These are phyloP conservation scores for Ilyonectria robusta DNA, from an alignment of 2,329 filamentous ascomycete genomes.

Conservation along the genomic window DNA sequence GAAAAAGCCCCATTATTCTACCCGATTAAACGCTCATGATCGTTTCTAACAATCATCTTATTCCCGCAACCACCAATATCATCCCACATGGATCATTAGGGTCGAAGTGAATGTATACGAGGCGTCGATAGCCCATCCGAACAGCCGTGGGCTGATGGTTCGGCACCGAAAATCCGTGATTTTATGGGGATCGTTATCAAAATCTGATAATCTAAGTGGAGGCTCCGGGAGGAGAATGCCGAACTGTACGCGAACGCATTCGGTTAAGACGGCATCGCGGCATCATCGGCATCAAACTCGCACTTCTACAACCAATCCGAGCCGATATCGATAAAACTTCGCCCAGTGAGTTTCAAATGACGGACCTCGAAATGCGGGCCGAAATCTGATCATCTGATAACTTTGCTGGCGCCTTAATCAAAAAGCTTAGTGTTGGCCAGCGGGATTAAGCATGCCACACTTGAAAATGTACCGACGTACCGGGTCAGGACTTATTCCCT, in stretches of 20 bases:
- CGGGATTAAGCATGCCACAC: neutral
- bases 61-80: constrained; percentile 13
- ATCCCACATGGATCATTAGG: constrained; percentile 2
- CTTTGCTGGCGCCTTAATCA: neutral
- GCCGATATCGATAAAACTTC: neutral
- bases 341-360: neutral
- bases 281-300: neutral
- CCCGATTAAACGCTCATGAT: neutral
- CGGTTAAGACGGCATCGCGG: constrained; percentile 29
- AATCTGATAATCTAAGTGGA: constrained; percentile 34
- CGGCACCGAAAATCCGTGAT: constrained; percentile 10
- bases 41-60: neutral
- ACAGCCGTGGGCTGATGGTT: constrained; percentile 26
- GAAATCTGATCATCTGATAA: constrained; percentile 32
- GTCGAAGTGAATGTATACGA: constrained; percentile 7
- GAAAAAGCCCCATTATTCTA: neutral
- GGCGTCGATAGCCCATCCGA: constrained; percentile 25
- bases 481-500: constrained; percentile 1
- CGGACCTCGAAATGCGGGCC: neutral
- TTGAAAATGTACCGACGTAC: neutral
- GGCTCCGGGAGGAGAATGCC: constrained; percentile 6
- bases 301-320: constrained; percentile 22
- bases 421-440: neutral
- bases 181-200: constrained; percentile 14
- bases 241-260: neutral